Conservation (phyloP, 495 filamentous ascomycete species). For the Neurospora cerealis region DNA sequence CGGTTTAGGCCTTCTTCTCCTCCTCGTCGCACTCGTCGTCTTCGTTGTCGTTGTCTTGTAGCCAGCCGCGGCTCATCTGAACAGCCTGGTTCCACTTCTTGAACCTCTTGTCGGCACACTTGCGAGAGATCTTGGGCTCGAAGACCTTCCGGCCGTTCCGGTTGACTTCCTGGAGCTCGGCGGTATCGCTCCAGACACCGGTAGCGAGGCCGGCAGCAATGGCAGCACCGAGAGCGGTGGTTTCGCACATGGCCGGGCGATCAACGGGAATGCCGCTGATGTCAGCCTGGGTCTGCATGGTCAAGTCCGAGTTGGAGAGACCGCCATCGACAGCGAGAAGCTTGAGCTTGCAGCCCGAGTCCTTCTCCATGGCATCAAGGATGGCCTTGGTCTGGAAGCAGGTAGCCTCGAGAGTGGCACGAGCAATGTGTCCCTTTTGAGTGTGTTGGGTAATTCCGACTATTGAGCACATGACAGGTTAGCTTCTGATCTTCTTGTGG, state of each 20-base stretch:
- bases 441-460: conserved; percentile 92
- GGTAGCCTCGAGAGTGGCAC: conserved; percentile 88
- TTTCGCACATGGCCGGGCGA: conserved; percentile 86
- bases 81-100: conserved; percentile 78
- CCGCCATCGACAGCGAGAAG: conserved; percentile 85
- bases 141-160: conserved; percentile 66
- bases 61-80: conserved; percentile 83
- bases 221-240: conserved; percentile 85
- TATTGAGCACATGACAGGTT: conserved; percentile 3
- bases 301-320: conserved; percentile 86
- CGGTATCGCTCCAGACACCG: conserved; percentile 69
- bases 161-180: conserved; percentile 72
- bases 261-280: conserved; percentile 82
- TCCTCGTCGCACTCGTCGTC: neutral
- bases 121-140: conserved; percentile 49
- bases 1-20: neutral
- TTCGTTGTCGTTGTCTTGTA: conserved; percentile 22
- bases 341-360: conserved; percentile 67
- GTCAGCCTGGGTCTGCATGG: conserved; percentile 95
- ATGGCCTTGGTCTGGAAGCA: conserved; percentile 96
- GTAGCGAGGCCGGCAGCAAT: conserved; percentile 88
- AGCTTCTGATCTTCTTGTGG: conserved; percentile 4
- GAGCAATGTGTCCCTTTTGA: conserved; percentile 79
- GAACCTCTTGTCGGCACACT: conserved; percentile 59
- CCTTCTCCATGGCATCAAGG: conserved; percentile 87